These are phyloP conservation scores for Pseudoperonospora humuli DNA, from an alignment of 352 stramenopile species.

Conservation along the genomic window DNA sequence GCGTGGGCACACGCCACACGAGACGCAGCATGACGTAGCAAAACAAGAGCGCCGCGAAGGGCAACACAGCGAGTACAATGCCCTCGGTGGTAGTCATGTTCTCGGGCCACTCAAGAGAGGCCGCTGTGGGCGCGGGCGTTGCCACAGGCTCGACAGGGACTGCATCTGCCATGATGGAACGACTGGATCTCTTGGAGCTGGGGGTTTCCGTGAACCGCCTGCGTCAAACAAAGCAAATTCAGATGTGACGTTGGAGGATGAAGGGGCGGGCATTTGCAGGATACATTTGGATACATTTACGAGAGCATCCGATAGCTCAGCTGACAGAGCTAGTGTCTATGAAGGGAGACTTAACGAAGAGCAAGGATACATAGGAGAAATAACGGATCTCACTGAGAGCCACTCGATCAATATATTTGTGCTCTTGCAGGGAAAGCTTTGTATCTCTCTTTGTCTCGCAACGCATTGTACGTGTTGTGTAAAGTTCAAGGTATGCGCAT, in stretches of 20 bases:
- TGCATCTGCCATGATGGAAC: slow-evolving; percentile 14
- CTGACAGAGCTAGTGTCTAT: too few species aligned
- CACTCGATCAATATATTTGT: too few species aligned
- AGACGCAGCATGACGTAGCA: slow-evolving; percentile 62
- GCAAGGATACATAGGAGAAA: too few species aligned
- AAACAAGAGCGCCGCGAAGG: slow-evolving; percentile 36
- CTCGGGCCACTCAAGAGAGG: slow-evolving; percentile 28
- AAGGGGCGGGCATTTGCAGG: too few species aligned
- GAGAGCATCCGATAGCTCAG: too few species aligned
- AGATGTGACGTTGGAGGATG: slow-evolving; percentile 7
- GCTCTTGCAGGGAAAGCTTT: too few species aligned
- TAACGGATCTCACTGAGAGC: too few species aligned
- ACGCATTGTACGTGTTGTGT: too few species aligned
- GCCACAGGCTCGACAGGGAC: slow-evolving; percentile 5
- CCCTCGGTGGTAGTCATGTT: slow-evolving; percentile 34
- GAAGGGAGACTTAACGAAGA: too few species aligned
- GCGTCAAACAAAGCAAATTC: slow-evolving; percentile 17
- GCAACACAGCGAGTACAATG: slow-evolving; percentile 34
- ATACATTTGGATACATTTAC: too few species aligned
- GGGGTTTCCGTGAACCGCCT: slow-evolving; percentile 2
- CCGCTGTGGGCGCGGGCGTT: slow-evolving; percentile 11
- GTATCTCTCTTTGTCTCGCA: too few species aligned
- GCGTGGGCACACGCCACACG: slow-evolving; percentile 44
- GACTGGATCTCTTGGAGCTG: neutral
- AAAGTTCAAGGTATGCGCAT: too few species aligned